phyloP scores from a whole-genome alignment of 139 green algal genomes.

The Chlorella sp. region DNA sequence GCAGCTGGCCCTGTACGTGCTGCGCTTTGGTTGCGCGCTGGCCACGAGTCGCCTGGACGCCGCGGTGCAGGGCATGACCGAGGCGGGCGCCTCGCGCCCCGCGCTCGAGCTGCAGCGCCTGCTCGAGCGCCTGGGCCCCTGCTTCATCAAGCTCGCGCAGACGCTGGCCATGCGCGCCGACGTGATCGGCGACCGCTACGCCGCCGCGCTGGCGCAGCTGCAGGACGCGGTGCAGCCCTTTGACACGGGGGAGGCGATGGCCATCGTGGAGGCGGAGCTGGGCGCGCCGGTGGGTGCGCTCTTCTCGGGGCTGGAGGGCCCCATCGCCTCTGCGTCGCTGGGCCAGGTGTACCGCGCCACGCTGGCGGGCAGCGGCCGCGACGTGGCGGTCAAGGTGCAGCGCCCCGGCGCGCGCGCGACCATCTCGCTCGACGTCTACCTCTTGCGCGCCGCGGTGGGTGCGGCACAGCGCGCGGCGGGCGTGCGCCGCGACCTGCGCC shows the following conservation, averaged over 20 bases:
- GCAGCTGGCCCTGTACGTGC: neutral
- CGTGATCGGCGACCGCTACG: constrained; percentile 62
- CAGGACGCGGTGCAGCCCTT: constrained; percentile 69
- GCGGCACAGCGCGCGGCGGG: constrained; percentile 32
- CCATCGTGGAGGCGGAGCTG: constrained; percentile 90
- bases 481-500: constrained; percentile 29
- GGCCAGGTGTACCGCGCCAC: constrained; percentile 93
- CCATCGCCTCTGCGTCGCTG: constrained; percentile 91
- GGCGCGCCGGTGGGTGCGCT: constrained; percentile 79
- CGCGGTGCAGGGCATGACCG: neutral
- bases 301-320: constrained; percentile 72
- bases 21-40: constrained; percentile 8
- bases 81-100: neutral
- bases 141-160: constrained; percentile 92
- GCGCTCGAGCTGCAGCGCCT: constrained; percentile 65
- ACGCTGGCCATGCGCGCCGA: constrained; percentile 66
- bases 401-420: constrained; percentile 34
- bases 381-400: constrained; percentile 97
- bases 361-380: constrained; percentile 68
- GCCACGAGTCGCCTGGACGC: neutral
- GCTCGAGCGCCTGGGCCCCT: constrained; percentile 80
- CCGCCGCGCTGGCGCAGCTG: constrained; percentile 71
- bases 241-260: constrained; percentile 16
- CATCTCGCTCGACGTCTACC: constrained; percentile 31
- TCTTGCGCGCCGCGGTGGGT: constrained; percentile 26